phyloP scores from a whole-genome alignment of 202 grass and related monocot genomes.

The Schoenoplectus tabernaemontani region DNA sequence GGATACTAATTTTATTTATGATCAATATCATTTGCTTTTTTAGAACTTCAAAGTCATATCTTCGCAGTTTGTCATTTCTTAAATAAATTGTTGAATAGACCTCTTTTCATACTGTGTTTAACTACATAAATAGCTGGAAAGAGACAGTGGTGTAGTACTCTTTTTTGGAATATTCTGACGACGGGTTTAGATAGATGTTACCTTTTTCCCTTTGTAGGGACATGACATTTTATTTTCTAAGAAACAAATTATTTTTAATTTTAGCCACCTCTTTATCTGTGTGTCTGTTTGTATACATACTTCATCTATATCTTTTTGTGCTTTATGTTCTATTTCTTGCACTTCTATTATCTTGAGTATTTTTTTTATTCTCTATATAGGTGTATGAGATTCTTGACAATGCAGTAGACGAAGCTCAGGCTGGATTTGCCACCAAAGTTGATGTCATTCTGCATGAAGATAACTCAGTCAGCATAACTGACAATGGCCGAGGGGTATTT shows the following conservation, averaged over 20 bases:
- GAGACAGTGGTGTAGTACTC: background rate
- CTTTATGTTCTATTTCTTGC: background rate
- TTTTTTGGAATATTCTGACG: background rate
- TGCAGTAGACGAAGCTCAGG: slow-evolving; percentile 92
- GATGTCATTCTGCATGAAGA: slow-evolving; percentile 82
- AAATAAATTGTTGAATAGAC: background rate
- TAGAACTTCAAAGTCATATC: background rate
- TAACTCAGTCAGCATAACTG: slow-evolving; percentile 76
- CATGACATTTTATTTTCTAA: background rate
- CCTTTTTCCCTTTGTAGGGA: background rate
- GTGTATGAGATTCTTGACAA: slow-evolving; percentile 98
- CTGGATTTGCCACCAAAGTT: slow-evolving; percentile 61
- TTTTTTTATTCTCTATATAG: slow-evolving; percentile 25
- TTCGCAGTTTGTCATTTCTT: background rate
- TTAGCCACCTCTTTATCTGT: background rate
- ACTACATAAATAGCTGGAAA: background rate
- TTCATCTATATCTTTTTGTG: background rate
- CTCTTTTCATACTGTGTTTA: background rate
- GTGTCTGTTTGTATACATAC: slow-evolving; percentile 5
- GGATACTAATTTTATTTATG: background rate
- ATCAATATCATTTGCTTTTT: background rate
- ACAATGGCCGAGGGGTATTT: slow-evolving; percentile 95
- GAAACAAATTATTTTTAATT: slow-evolving; percentile 18
- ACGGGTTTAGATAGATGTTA: background rate
- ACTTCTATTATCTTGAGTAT: background rate